phyloP scores from a whole-genome alignment of 1,284 basidiomycete species.

The Coniferiporia weirii region DNA sequence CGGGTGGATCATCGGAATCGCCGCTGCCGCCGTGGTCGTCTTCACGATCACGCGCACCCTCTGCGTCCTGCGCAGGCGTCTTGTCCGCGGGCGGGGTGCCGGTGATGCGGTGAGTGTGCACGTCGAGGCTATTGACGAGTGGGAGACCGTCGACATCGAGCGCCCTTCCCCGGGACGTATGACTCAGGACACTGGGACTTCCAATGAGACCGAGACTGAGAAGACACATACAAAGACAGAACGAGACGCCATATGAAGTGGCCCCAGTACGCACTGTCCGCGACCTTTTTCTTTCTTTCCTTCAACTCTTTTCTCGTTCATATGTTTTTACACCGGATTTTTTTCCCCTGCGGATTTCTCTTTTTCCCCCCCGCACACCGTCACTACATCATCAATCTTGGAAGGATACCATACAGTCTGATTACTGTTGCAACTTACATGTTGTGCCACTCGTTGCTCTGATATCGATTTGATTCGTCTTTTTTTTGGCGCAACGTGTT shows the following conservation, averaged over 20 bases:
- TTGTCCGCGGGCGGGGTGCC: background rate
- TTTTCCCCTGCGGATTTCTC: no score
- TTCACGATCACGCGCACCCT: constrained; percentile 33
- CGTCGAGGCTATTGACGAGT: constrained; percentile 9
- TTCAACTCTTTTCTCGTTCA: no score
- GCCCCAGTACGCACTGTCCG: background rate
- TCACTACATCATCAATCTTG: no score
- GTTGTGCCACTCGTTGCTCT: no score
- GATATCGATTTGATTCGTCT: no score
- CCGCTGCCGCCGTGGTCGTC: constrained; percentile 38
- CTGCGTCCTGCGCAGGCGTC: constrained; percentile 13
- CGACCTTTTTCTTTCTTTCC: background rate
- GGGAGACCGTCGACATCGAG: constrained; percentile 14
- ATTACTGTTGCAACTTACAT: no score
- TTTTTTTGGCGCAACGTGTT: no score
- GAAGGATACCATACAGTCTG: no score
- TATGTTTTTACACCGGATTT: no score
- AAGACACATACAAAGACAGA: background rate
- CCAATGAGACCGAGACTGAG: background rate
- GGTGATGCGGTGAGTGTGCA: background rate
- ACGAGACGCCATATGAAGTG: background rate
- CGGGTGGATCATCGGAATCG: constrained; percentile 52
- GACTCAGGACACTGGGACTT: background rate
- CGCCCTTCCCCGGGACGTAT: background rate
- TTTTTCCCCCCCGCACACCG: no score